Evolutionary conservation across 2,329 filamentous ascomycete genomes (phyloP).

Genomic region (Magnaporthiopsis incrustans): DNA sequence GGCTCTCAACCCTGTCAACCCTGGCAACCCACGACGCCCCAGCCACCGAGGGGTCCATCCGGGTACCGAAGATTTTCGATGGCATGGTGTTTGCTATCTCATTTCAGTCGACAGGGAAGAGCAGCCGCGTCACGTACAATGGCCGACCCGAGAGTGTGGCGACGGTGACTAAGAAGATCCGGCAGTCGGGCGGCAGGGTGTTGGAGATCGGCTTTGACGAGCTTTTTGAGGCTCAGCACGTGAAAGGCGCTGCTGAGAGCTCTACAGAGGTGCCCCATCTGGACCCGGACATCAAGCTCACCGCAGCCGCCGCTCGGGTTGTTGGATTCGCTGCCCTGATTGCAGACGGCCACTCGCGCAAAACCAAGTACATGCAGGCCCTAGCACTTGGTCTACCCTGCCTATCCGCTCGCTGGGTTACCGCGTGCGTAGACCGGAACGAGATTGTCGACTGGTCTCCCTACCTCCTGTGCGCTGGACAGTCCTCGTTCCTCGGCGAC

Average conservation of each 20-base stretch:
- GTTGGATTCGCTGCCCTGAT: constrained; percentile 79
- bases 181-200: constrained; percentile 62
- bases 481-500: constrained; percentile 67
- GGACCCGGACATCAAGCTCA: constrained; percentile 42
- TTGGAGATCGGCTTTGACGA: constrained; percentile 71
- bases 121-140: constrained; percentile 36
- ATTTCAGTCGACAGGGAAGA: constrained; percentile 39
- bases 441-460: constrained; percentile 64
- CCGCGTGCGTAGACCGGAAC: constrained; percentile 56
- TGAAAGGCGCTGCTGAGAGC: constrained; percentile 25
- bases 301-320: constrained; percentile 33
- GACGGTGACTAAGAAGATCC: constrained; percentile 53
- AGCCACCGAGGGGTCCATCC: neutral
- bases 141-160: constrained; percentile 30
- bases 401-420: constrained; percentile 73
- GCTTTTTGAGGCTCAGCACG: constrained; percentile 52
- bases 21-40: constrained; percentile 7
- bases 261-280: constrained; percentile 15
- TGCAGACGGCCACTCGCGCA: constrained; percentile 76
- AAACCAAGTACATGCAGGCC: constrained; percentile 90
- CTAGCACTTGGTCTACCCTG: constrained; percentile 84
- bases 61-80: constrained; percentile 47
- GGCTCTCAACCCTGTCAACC: constrained; percentile 7
- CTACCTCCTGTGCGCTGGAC: constrained; percentile 80
- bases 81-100: constrained; percentile 87